A percentile compares a stretch with the other conserved stretches of the same genome.
Evolutionary conservation across 257 asterid species (phyloP).

Genomic region (Solanum lignicaule): DNA sequence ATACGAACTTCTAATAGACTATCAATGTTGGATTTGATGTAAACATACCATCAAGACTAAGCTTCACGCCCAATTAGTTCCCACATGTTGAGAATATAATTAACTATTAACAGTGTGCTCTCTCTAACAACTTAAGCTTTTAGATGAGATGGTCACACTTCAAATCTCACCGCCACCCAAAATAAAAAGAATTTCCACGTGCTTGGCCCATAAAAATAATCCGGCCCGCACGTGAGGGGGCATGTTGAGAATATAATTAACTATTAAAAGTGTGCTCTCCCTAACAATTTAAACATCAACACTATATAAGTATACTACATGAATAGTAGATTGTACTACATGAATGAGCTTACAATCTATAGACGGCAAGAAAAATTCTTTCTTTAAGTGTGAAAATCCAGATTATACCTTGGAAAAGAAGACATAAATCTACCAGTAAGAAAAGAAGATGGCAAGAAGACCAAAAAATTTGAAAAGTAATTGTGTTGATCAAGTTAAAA

Average conservation of each 20-base stretch:
- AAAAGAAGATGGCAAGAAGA: neutral
- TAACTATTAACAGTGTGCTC: no score
- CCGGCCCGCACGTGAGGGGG: no score
- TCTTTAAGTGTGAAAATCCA: neutral
- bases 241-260: no score
- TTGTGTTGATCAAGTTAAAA: neutral
- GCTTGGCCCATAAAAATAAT: no score
- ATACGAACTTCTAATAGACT: neutral
- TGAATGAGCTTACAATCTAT: neutral
- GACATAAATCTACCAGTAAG: neutral
- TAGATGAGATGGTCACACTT: no score
- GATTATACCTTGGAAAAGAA: neutral
- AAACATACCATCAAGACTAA: neutral
- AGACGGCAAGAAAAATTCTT: neutral
- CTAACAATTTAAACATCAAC: no score
- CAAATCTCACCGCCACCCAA: no score
- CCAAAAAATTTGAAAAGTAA: neutral
- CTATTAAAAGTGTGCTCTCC: no score
- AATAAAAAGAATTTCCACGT: no score
- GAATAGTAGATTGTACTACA: neutral
- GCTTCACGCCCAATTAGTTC: neutral
- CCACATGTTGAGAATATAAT: no score
- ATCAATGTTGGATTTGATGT: neutral
- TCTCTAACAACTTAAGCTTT: no score
- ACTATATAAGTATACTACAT: neutral